Conservation (phyloP, 192 early-diverging fungal species). For the Coemansia sp. region DNA sequence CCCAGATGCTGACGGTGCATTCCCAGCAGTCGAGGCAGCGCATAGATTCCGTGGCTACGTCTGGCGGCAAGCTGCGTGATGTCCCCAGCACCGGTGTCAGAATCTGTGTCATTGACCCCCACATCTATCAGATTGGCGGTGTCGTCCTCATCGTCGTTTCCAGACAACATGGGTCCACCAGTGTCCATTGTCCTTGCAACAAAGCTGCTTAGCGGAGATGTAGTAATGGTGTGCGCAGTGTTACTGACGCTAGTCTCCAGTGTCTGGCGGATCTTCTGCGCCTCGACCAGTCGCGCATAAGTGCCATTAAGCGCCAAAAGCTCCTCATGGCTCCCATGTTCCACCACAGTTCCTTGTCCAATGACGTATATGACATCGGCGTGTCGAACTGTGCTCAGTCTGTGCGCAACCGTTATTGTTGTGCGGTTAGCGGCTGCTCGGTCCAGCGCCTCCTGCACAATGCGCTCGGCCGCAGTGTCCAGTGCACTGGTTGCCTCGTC, state of each 20-base stretch:
- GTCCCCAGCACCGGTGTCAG: not conserved
- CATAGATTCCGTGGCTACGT: slow-evolving; percentile 11
- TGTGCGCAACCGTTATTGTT: slow-evolving; percentile 89
- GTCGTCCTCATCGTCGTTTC: not conserved
- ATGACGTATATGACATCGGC: slow-evolving; percentile 88
- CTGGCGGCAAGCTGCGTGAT: slow-evolving; percentile 13
- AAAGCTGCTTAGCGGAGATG: slow-evolving; percentile 2
- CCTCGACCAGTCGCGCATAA: slow-evolving; percentile 58
- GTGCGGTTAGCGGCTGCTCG: slow-evolving; percentile 73
- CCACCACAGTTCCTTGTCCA: slow-evolving; percentile 66
- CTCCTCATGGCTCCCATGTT: slow-evolving; percentile 78
- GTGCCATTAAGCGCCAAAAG: slow-evolving; percentile 57
- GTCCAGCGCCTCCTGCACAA: slow-evolving; percentile 85
- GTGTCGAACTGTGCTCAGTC: slow-evolving; percentile 85
- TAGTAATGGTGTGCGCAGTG: not conserved
- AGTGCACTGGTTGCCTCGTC: slow-evolving; percentile 91
- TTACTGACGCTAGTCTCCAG: slow-evolving; percentile 28
- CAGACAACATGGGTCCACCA: not conserved
- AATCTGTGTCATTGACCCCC: not conserved
- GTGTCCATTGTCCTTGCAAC: not conserved
- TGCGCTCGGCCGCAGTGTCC: slow-evolving; percentile 75
- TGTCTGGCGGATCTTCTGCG: slow-evolving; percentile 58
- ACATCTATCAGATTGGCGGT: not conserved
- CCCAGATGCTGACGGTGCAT: slow-evolving; percentile 48
- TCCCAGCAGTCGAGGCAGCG: slow-evolving; percentile 35